Evolutionary conservation across 2,329 filamentous ascomycete genomes (phyloP).

Genomic region (Claviceps pazoutovae): DNA sequence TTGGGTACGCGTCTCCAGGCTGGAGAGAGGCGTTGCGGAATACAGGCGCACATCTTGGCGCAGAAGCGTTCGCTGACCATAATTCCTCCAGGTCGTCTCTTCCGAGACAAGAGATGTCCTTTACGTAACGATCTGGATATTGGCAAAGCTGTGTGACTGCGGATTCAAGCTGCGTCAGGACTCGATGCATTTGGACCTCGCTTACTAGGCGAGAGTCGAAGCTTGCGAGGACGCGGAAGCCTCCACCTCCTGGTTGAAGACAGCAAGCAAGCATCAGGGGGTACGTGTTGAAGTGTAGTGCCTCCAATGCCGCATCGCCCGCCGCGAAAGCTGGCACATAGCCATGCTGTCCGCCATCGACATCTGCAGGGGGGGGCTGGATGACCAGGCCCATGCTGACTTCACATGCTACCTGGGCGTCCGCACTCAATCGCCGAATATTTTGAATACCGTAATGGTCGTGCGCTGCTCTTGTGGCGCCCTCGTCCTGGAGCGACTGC

Average conservation of each 20-base stretch:
- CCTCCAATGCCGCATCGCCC: constrained; percentile 1
- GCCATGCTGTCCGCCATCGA: not conserved
- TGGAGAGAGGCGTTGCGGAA: constrained; percentile 9
- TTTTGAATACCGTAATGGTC: constrained; percentile 16
- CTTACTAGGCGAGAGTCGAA: constrained; percentile 1
- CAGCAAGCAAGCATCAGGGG: not conserved
- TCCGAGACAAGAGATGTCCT: constrained; percentile 21
- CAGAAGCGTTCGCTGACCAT: constrained; percentile 14
- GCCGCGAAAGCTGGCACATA: not conserved
- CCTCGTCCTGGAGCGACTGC: constrained; percentile 10
- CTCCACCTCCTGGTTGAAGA: not conserved
- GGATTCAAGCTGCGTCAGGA: constrained; percentile 28
- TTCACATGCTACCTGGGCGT: constrained; percentile 7
- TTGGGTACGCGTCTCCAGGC: constrained; percentile 12
- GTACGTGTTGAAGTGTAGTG: constrained; percentile 3
- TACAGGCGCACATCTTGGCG: constrained; percentile 7
- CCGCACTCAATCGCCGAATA: constrained; percentile 11
- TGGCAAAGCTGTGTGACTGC: constrained; percentile 34
- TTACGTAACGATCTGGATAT: constrained; percentile 17
- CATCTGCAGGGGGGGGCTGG: not conserved
- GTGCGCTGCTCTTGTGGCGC: constrained; percentile 11
- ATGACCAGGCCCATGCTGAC: constrained; percentile 8
- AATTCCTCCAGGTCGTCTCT: constrained; percentile 24
- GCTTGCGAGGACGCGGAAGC: not conserved
- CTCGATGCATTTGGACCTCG: not conserved